These are phyloP conservation scores for Solanum piurae DNA, from an alignment of 257 asterid genomes.

Conservation along the genomic window DNA sequence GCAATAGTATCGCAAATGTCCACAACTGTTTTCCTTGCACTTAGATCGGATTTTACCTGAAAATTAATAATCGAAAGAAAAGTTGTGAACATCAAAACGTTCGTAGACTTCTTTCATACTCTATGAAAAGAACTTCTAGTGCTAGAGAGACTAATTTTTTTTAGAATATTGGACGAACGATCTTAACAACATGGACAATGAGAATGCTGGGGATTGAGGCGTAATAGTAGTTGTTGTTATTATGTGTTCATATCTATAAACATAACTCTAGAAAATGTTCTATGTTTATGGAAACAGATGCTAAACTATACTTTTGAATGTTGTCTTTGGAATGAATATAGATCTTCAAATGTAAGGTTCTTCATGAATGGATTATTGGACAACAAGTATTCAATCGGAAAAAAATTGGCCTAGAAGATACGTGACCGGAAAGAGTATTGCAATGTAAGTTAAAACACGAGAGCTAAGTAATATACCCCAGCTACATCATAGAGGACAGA, in stretches of 20 bases:
- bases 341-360: background rate
- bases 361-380: background rate
- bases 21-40: constrained; percentile 32
- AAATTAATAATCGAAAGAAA: background rate
- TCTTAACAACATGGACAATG: background rate
- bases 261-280: background rate
- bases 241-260: background rate
- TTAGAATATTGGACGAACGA: background rate
- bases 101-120: background rate
- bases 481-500: constrained; percentile 37
- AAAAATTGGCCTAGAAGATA: background rate
- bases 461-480: constrained; percentile 40
- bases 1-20: constrained; percentile 55
- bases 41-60: constrained; percentile 30
- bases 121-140: background rate
- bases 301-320: background rate
- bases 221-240: background rate
- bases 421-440: background rate
- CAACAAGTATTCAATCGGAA: background rate
- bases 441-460: background rate
- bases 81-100: background rate
- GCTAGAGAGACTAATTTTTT: background rate
- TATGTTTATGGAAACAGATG: background rate
- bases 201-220: background rate
- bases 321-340: background rate